Percentiles rank a stretch among this genome's conserved stretches.
These are phyloP conservation scores for Chenopodium quinoa DNA, from an alignment of 148 eudicot species.

Conservation along the genomic window DNA sequence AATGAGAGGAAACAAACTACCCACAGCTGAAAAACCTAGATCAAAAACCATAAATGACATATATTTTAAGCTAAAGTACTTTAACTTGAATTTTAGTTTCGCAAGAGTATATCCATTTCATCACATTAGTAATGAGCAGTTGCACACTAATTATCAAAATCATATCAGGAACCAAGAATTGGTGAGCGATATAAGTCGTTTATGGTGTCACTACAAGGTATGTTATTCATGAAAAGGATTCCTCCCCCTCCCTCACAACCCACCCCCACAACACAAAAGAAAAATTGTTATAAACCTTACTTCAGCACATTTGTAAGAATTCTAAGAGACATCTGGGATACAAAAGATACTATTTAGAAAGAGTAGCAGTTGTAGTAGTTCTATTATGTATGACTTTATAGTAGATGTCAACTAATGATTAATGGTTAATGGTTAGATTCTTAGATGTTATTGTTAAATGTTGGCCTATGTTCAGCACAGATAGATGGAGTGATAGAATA, in stretches of 20 bases:
- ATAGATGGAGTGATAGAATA: not conserved
- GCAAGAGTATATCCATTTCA: not conserved
- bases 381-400: not conserved
- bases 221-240: not conserved
- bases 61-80: not conserved
- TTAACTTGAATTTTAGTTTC: not conserved
- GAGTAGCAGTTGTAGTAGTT: not conserved
- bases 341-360: not conserved
- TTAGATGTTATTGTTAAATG: not conserved
- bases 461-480: not conserved
- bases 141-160: not conserved
- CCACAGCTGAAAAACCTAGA: not conserved
- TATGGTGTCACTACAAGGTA: not conserved
- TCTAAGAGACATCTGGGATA: not conserved
- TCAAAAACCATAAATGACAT: not conserved
- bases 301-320: not conserved
- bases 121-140: not conserved
- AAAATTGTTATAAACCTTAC: not conserved
- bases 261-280: not conserved
- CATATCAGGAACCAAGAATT: not conserved
- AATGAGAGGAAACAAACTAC: not conserved
- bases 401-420: not conserved
- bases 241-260: not conserved
- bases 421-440: not conserved
- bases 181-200: not conserved